Base-by-base conservation (phyloP, 176 grass and related monocot genomes). In the Ananas comosus region DNA sequence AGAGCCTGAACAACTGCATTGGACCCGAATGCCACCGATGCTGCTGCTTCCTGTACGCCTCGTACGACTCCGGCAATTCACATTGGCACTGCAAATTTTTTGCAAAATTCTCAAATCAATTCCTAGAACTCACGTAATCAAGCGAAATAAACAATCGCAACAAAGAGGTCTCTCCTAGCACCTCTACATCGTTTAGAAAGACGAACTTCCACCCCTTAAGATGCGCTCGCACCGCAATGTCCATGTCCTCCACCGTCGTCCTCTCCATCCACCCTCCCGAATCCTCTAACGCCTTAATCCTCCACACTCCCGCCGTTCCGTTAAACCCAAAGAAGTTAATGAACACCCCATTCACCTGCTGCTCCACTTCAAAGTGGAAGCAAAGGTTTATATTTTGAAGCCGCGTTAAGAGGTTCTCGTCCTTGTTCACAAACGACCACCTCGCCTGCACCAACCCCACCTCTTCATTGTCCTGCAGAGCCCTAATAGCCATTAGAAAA, bases 351-450 rank as follows among this genome's bases (percentile, higher is more conserved):
- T 99, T 99, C 13, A 99, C 95, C 69, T 99, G 95, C 49, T 99
- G 95, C 51, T 99, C 95, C 70, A 99, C 95, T 78, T 99, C 95
- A 82, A 99, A 99, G 78, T 99, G 95, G 77, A 99, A 99, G 80
- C 90, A 99, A 2, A 99, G 83, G 61, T 99, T 99, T 23, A 99
- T 94, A 74, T 99, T 91, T 21, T 99, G 95, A 70, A 99, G 76
- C 13, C 95, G 71, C 11, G 95, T 99, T 10, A 99, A 66, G 3
- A 99, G 78, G 66, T 99, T 99, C 48, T 99, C 95, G 73, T 91
- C 95, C 80, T 78, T 88, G 77, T 99, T 99, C 33, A 99, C 95
- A 71, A 99, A 99, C 1, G 95, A 93, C 95, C 95, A 99, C 64
- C 95, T 93, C 0, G 87, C 95, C 82, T 99, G 95, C 47, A 99